phyloP scores from a whole-genome alignment of 2,329 filamentous ascomycete genomes.

The Calonectria naviculata region DNA sequence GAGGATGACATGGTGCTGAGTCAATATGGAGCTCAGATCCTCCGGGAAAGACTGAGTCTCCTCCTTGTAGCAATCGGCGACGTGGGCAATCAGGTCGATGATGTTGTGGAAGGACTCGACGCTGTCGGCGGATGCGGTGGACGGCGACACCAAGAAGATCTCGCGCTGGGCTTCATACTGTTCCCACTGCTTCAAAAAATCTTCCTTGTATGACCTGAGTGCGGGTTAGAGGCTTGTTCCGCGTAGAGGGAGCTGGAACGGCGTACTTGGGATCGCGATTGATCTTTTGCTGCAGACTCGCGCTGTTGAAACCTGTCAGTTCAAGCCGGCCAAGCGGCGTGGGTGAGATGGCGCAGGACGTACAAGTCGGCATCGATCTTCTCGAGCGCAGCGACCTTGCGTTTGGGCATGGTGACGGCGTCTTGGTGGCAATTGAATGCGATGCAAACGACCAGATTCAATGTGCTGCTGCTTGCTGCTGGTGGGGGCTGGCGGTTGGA shows the following conservation, averaged over 20 bases:
- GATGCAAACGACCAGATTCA: neutral
- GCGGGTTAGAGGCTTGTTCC: conserved; percentile 23
- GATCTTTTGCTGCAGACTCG: conserved; percentile 93
- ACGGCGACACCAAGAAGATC: conserved; percentile 88
- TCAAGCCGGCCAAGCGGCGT: conserved; percentile 5
- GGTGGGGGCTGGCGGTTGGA: conserved; percentile 8
- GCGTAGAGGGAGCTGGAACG: neutral
- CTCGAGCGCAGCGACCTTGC: conserved; percentile 91
- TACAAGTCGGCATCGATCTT: conserved; percentile 93
- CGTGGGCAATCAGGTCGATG: conserved; percentile 93
- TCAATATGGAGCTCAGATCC: conserved; percentile 84
- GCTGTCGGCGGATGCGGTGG: conserved; percentile 80
- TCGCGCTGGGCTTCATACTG: conserved; percentile 93
- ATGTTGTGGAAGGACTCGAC: conserved; percentile 89
- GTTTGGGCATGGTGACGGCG: conserved; percentile 74
- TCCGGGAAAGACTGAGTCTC: conserved; percentile 81
- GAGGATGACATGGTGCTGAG: conserved; percentile 83
- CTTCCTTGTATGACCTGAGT: conserved; percentile 83
- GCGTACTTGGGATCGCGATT: conserved; percentile 82
- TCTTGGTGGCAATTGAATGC: conserved; percentile 8
- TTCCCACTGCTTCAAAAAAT: conserved; percentile 88
- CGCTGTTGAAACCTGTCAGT: conserved; percentile 59
- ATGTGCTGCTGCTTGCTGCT: neutral
- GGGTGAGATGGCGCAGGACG: conserved; percentile 36
- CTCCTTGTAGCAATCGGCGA: conserved; percentile 91